Evolutionary conservation across 192 early-diverging fungal species (phyloP).

Genomic region (Umbelopsis isabellina): DNA sequence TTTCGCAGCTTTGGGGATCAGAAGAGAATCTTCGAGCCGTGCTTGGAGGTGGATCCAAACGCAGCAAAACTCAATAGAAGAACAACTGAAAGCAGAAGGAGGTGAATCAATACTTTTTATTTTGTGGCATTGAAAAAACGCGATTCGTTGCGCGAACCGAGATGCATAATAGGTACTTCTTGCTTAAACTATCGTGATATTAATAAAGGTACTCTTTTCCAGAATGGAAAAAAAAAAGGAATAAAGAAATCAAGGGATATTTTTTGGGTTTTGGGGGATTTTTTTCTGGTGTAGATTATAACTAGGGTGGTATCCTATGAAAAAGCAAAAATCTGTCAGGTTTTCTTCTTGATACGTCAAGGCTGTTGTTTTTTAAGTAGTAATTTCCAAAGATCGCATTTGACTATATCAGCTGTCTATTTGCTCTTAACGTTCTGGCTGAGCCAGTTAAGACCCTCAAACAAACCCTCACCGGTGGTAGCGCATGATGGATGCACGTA

Average conservation of each 20-base stretch:
- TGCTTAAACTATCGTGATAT: no score
- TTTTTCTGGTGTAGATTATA: no score
- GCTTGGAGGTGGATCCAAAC: background rate
- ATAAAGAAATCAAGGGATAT: no score
- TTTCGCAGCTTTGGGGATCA: slow-evolving; percentile 12
- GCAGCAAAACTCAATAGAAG: background rate
- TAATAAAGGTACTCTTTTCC: no score
- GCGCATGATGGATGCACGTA: slow-evolving; percentile 89
- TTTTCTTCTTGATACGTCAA: background rate
- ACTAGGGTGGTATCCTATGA: no score
- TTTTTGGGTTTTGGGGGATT: no score
- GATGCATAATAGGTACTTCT: no score
- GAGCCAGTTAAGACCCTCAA: slow-evolving; percentile 87
- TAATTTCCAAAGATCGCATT: no score
- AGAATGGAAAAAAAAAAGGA: no score
- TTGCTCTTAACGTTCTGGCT: slow-evolving; percentile 65
- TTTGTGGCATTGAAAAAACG: no score
- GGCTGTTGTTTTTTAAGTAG: no score
- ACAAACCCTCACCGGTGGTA: slow-evolving; percentile 80
- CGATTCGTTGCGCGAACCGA: no score
- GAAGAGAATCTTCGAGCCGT: background rate
- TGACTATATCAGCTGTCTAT: background rate
- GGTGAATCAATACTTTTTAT: background rate
- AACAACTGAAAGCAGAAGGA: background rate
- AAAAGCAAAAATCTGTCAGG: background rate